phyloP scores from a whole-genome alignment of 495 filamentous ascomycete species.

The Achaetomiella virescens region DNA sequence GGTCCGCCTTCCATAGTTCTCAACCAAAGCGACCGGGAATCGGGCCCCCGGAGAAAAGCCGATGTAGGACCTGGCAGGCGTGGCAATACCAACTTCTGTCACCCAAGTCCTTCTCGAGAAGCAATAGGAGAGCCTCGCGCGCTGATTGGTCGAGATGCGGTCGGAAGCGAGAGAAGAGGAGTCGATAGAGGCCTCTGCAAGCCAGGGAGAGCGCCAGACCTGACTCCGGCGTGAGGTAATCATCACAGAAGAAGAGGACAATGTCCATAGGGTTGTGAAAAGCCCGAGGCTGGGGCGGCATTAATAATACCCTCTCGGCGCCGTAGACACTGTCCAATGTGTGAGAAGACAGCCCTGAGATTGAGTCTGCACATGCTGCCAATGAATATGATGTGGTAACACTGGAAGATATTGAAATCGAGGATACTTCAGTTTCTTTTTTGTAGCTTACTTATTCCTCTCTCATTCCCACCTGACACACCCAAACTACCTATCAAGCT shows the following conservation, averaged over 20 bases:
- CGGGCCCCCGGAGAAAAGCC: not conserved
- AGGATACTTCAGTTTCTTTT: too few relatives aligned
- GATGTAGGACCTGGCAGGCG: constrained; percentile 9
- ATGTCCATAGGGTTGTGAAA: too few relatives aligned
- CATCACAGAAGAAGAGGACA: not conserved
- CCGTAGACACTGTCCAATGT: too few relatives aligned
- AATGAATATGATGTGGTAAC: too few relatives aligned
- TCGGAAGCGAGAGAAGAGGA: not conserved
- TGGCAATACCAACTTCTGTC: constrained; percentile 14
- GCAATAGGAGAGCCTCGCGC: constrained; percentile 3
- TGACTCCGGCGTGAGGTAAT: constrained; percentile 10
- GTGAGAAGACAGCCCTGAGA: too few relatives aligned
- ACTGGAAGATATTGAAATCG: too few relatives aligned
- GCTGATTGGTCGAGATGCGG: not conserved
- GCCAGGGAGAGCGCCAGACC: constrained; percentile 10
- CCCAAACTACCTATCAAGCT: too few relatives aligned
- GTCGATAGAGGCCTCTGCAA: constrained; percentile 10
- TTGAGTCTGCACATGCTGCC: too few relatives aligned
- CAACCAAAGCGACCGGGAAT: not conserved
- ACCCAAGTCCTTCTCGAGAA: constrained; percentile 18
- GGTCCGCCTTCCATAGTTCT: not conserved
- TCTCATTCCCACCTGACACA: too few relatives aligned
- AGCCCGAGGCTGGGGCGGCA: too few relatives aligned
- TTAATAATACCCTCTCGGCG: too few relatives aligned
- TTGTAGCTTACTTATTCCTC: too few relatives aligned